Conservation (phyloP, 495 filamentous ascomycete genomes). For the Xylaria curta region DNA sequence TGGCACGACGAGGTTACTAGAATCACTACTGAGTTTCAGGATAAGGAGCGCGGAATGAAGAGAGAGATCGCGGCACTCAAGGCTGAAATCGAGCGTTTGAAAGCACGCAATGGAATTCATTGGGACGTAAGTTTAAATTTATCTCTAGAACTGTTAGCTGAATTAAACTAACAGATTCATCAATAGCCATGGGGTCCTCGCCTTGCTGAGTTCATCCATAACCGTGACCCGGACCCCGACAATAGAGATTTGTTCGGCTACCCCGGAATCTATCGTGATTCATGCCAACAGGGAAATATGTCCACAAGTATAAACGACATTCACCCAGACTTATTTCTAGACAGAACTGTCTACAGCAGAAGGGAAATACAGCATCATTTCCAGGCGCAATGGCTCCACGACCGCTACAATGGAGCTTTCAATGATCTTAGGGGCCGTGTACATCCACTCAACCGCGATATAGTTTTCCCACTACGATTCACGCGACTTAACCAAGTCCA, state of each 20-base stretch:
- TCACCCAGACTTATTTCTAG: constrained; percentile 6
- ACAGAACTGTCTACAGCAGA: background rate
- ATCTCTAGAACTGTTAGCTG: background rate
- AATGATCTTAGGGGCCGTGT: background rate
- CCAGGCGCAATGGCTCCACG: background rate
- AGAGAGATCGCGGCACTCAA: background rate
- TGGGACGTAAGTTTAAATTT: background rate
- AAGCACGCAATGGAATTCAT: background rate
- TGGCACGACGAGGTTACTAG: background rate
- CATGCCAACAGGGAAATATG: constrained; percentile 25
- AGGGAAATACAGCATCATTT: background rate
- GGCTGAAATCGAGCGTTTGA: background rate
- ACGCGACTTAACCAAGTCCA: background rate
- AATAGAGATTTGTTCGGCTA: background rate
- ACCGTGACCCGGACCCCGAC: background rate
- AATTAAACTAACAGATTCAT: background rate
- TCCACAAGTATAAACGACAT: background rate
- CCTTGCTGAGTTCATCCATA: background rate
- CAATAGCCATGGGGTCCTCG: constrained; percentile 10
- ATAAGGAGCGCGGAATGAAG: background rate
- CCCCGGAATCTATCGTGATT: background rate
- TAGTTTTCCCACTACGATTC: constrained; percentile 8
- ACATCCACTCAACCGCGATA: background rate
- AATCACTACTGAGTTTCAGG: background rate
- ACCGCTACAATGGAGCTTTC: background rate